phyloP scores from a whole-genome alignment of 179 eudicot species.

The Silene coronaria region DNA sequence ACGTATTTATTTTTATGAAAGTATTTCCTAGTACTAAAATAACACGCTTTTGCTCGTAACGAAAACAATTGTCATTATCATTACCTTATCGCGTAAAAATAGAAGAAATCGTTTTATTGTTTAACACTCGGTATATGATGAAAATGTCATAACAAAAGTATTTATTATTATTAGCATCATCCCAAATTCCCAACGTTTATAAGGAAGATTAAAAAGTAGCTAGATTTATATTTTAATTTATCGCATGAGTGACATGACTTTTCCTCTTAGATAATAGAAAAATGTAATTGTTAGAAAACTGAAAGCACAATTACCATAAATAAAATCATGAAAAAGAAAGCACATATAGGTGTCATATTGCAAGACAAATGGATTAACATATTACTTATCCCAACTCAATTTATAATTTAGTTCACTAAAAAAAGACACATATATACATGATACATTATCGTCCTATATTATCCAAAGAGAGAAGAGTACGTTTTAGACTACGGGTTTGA shows the following conservation, averaged over 20 bases:
- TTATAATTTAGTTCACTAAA: no score
- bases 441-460: no score
- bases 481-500: no score
- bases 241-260: no score
- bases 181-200: background rate
- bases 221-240: background rate
- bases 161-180: background rate
- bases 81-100: background rate
- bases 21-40: constrained; percentile 1
- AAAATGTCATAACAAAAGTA: background rate
- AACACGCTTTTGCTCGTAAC: background rate
- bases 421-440: no score
- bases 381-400: background rate
- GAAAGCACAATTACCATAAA: background rate
- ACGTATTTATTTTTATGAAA: background rate
- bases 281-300: no score
- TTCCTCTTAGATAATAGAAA: background rate
- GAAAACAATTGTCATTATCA: background rate
- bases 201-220: background rate
- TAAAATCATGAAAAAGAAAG: background rate
- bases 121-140: background rate
- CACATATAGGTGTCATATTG: no score
- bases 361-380: background rate
- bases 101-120: background rate
- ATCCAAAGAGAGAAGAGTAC: no score